Base-by-base conservation (phyloP, 345 rosid genomes). In the Ailanthus altissimus region DNA sequence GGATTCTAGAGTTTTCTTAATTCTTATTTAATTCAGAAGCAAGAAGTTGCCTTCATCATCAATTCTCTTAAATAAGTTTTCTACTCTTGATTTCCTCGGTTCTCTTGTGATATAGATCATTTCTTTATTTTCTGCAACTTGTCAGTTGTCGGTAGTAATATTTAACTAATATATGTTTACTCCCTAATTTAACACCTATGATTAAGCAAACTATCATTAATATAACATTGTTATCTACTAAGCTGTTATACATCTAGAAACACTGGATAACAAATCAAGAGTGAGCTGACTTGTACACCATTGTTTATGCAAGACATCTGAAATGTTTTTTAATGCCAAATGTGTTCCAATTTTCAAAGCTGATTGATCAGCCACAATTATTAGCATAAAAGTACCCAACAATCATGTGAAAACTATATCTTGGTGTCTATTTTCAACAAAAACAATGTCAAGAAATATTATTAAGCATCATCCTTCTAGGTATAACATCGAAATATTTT, bases 321-420 rank as follows among this genome's bases (percentile, higher is more conserved):
- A 21, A 14, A 57, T 9, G 11, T 45, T 60, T 72, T 45, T 60
- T 73, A 16, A 47, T 26, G 5, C 43, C 49, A 20, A 28, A 12
- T 73, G 67, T 45, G 46, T 46, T 74, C 6, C 70, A 63, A 32
- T 75, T 49, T 75, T 75, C 25, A 64, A 75, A 50, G 62, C 61
- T 65, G 51, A 49, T 36, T 32, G 50, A 63, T 74, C 57, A 51
- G 4, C 60, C 47, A 11, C 38, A 59, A 61, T 59, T 61, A 47
- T 73, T 73, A 12, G 4, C 58, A 60, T 59, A 25, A 73, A 60
- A 60, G 10, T 60, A 73, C 18, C 26, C 58, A 74, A 20, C 21
- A 49, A 61, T 75, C 62, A 50, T 51, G 15, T n/a, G 71, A 64
- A 51, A 64, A 51, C 51, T 32, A 18, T 46, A 45, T n/a, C 54